Conservation (phyloP, 2,329 filamentous ascomycete genomes). For the Colletotrichum higginsianum region DNA sequence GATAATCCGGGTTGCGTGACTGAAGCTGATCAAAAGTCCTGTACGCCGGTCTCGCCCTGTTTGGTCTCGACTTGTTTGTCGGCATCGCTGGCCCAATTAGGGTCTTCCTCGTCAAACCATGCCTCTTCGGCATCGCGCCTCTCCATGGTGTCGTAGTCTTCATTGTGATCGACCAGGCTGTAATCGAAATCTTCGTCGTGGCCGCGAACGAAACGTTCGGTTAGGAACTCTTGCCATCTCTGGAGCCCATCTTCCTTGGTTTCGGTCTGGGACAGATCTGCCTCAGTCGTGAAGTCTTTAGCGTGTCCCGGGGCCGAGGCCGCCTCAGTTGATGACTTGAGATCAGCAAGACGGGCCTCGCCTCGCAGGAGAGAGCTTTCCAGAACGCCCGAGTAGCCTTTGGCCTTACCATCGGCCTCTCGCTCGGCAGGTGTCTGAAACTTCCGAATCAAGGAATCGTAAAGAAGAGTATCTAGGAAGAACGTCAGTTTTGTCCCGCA, state of each 20-base stretch:
- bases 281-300: constrained; percentile 17
- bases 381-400: constrained; percentile 84
- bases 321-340: constrained; percentile 40
- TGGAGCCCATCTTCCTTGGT: constrained; percentile 76
- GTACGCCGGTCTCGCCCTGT: constrained; percentile 77
- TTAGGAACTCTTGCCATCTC: constrained; percentile 81
- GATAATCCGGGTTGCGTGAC: not conserved
- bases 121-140: constrained; percentile 77
- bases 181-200: constrained; percentile 88
- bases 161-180: constrained; percentile 76
- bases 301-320: not conserved
- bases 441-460: constrained; percentile 83
- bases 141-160: constrained; percentile 77
- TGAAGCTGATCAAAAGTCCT: constrained; percentile 72
- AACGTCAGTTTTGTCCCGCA: not conserved
- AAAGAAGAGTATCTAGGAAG: constrained; percentile 79
- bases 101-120: constrained; percentile 87
- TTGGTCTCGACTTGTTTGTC: constrained; percentile 49
- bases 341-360: constrained; percentile 79
- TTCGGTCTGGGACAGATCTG: constrained; percentile 57
- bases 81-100: constrained; percentile 71
- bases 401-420: constrained; percentile 78
- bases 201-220: constrained; percentile 81
- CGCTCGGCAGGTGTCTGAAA: constrained; percentile 83
- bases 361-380: constrained; percentile 84